These are phyloP conservation scores for Ganoderma resinaceum DNA, from an alignment of 1,284 basidiomycete genomes.

Conservation along the genomic window DNA sequence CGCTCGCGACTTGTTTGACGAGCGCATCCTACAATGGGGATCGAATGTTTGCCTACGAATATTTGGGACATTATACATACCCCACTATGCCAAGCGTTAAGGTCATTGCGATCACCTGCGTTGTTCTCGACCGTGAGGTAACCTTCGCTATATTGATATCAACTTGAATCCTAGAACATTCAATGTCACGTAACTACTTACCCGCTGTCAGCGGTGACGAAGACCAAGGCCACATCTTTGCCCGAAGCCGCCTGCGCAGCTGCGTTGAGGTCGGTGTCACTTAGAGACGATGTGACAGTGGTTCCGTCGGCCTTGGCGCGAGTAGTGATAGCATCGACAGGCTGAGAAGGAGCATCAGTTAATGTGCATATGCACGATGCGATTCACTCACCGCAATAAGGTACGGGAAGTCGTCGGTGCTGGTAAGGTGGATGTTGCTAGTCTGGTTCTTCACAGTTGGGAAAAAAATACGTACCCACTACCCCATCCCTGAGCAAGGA, in stretches of 20 bases:
- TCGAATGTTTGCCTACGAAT: neutral
- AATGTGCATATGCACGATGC: no score
- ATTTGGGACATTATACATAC: slow-evolving; percentile 33
- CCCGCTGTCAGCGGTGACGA: slow-evolving; percentile 32
- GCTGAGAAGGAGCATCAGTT: slow-evolving; percentile 15
- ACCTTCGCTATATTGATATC: slow-evolving; percentile 55
- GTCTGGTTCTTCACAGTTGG: neutral
- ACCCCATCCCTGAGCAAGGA: slow-evolving; percentile 71
- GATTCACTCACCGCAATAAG: slow-evolving; percentile 49
- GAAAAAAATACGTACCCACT: slow-evolving; percentile 45
- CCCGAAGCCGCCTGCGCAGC: slow-evolving; percentile 50
- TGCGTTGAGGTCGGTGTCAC: slow-evolving; percentile 53
- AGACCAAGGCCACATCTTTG: slow-evolving; percentile 38
- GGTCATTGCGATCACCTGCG: slow-evolving; percentile 72
- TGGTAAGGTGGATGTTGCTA: neutral
- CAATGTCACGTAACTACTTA: neutral
- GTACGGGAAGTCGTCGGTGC: slow-evolving; percentile 59
- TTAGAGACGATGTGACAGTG: slow-evolving; percentile 55
- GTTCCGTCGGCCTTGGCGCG: slow-evolving; percentile 48
- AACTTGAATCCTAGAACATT: slow-evolving; percentile 41
- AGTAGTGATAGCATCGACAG: slow-evolving; percentile 49
- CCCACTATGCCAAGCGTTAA: slow-evolving; percentile 74
- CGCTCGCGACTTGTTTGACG: slow-evolving; percentile 40
- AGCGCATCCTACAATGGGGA: slow-evolving; percentile 39
- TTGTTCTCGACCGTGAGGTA: slow-evolving; percentile 70